Conservation (phyloP, 2,329 filamentous ascomycete genomes). For the Colletotrichum sp. region DNA sequence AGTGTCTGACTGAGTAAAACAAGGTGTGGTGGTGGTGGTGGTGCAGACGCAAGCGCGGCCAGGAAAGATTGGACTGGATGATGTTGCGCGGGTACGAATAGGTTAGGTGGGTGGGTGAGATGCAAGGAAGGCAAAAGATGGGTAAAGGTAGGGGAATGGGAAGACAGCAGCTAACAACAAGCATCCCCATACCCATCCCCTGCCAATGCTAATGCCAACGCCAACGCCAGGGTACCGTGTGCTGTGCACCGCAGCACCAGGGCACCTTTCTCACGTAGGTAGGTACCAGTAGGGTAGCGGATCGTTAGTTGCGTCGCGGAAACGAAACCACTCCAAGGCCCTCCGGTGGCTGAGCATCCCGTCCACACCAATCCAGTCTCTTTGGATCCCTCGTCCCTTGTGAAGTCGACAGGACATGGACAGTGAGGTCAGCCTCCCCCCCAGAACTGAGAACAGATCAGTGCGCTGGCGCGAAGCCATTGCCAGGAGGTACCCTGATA, state of each 20-base stretch:
- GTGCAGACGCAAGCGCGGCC: neutral
- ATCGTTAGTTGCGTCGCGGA: neutral
- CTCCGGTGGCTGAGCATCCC: neutral
- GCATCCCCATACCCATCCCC: neutral
- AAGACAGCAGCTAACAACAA: neutral
- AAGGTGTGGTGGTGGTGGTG: slow-evolving; percentile 1
- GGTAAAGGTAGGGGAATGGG: neutral
- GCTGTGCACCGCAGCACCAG: neutral
- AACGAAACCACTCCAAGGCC: neutral
- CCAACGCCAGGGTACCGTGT: neutral
- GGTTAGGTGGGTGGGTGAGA: neutral
- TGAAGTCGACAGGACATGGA: neutral
- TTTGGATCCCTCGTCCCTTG: neutral
- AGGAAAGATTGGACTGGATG: neutral
- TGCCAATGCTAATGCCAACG: neutral
- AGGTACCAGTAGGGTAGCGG: neutral
- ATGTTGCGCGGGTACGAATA: neutral
- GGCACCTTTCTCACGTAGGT: neutral
- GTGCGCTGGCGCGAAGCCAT: neutral
- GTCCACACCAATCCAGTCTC: neutral
- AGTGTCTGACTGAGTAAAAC: slow-evolving; percentile 6
- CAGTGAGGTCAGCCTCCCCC: neutral
- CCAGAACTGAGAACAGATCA: neutral
- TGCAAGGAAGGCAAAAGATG: neutral
- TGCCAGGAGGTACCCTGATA: neutral